Conservation (phyloP, 768 basidiomycete genomes). For the Phanerochaete sordida region DNA sequence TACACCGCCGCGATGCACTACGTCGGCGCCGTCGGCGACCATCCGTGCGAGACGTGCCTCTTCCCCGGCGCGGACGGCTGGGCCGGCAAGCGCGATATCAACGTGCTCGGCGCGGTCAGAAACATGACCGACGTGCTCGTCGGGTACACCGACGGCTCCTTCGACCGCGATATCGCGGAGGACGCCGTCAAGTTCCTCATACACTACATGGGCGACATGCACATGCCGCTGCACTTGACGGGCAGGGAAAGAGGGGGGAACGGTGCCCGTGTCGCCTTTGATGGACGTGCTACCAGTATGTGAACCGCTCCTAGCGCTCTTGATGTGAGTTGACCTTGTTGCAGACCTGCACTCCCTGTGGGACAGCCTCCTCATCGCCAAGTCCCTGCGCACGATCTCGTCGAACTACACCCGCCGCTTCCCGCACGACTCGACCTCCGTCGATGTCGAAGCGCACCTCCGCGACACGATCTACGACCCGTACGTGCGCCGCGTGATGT, state of each 20-base stretch:
- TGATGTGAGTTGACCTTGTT: neutral
- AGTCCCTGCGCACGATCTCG: slow-evolving; percentile 70
- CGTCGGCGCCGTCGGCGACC: slow-evolving; percentile 68
- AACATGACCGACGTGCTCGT: slow-evolving; percentile 70
- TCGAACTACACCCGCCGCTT: slow-evolving; percentile 76
- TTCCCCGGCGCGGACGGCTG: slow-evolving; percentile 81
- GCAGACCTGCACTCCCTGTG: slow-evolving; percentile 83
- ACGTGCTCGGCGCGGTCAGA: slow-evolving; percentile 74
- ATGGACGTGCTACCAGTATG: slow-evolving; percentile 68
- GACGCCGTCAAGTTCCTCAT: slow-evolving; percentile 91
- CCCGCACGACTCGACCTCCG: slow-evolving; percentile 60
- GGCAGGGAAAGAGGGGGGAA: slow-evolving; percentile 90
- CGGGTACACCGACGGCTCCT: slow-evolving; percentile 35
- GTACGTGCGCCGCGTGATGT: slow-evolving; percentile 81
- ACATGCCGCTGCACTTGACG: slow-evolving; percentile 89
- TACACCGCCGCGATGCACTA: slow-evolving; percentile 80
- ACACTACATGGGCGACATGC: slow-evolving; percentile 92
- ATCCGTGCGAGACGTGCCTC: slow-evolving; percentile 69
- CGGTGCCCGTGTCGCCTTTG: slow-evolving; percentile 68
- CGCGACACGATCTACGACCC: slow-evolving; percentile 84
- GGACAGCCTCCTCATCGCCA: slow-evolving; percentile 81
- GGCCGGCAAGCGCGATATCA: slow-evolving; percentile 50
- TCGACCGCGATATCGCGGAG: slow-evolving; percentile 40
- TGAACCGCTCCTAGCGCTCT: slow-evolving; percentile 27
- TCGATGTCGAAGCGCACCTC: slow-evolving; percentile 38